Evolutionary conservation across 2,329 filamentous ascomycete species (phyloP), one percentile per base, ranked within the genome.

Genomic region (Clarireedia homoeocarpa): DNA sequence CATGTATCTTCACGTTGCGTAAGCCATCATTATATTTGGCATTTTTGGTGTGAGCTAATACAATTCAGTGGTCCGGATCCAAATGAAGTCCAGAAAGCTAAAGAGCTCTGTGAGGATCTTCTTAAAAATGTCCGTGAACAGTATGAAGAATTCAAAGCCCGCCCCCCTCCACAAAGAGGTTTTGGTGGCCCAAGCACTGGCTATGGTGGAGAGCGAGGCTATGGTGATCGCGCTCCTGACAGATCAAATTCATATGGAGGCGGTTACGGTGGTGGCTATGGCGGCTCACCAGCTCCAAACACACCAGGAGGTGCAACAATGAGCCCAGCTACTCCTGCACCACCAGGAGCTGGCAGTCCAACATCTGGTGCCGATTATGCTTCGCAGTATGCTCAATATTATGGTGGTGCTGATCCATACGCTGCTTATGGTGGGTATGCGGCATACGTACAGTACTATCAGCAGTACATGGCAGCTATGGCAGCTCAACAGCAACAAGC

Each of bases 1-100:
- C 2, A 97, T 99, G 91, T 97, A 91, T 69, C 79, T 99, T 47
- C 91, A 97, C 71, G 91, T 97, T 62, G 89, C 94, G 88, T 95
- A 79, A 71, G 88, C 79, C 27, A 59, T 64, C 24, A 42, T 45
- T 17, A 2, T 6, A 46, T 46, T 15, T 17, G 12, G 12, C 23
- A 23, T 44, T 9, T 46, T 46, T 24, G 2, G 14, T 12, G 6
- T 23, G 1, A 24, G 26, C 58, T 61, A 34, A 59, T 34, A 40
- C 24, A 26, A 54, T 48, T 34, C 62, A 95, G 90, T 60, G 92
- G 91, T 5, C 94, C 94, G 6, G 90, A 96, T 69, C 81, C 88
- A 15, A 81, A 82, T 59, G 90, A 95, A 77, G 92, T 99, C 36
- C 81, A 91, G 58, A 85, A 84, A 64, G 94, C 89, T 39, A 95